Conservation (phyloP, 208 protist species). For the Balamuthia mandrillaris region DNA sequence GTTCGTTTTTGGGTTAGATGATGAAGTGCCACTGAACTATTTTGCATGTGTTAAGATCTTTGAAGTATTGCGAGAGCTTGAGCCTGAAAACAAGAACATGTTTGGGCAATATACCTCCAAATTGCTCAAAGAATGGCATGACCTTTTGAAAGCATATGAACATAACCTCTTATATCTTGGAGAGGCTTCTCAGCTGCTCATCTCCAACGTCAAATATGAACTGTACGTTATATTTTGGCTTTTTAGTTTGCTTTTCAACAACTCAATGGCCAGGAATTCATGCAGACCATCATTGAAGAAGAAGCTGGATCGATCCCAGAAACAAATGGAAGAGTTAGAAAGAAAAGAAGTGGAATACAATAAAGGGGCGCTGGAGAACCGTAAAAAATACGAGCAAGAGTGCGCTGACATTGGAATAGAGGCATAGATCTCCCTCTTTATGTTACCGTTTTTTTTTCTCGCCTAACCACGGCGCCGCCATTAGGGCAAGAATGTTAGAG, state of each 20-base stretch:
- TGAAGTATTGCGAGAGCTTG: neutral
- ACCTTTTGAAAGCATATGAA: slow-evolving; percentile 11
- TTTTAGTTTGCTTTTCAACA: neutral
- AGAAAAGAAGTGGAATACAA: neutral
- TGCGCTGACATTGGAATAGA: neutral
- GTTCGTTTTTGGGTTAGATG: too few species aligned
- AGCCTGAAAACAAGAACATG: slow-evolving; percentile 3
- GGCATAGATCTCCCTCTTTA: neutral
- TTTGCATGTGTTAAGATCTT: slow-evolving; percentile 20
- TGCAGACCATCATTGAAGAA: neutral
- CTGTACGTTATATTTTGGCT: neutral
- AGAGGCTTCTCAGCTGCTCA: neutral
- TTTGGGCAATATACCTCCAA: slow-evolving; percentile 18
- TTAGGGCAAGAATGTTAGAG: neutral
- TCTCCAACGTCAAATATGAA: slow-evolving; percentile 25
- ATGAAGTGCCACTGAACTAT: too few species aligned
- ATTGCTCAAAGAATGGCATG: neutral
- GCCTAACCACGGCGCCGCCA: neutral
- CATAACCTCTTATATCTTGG: neutral
- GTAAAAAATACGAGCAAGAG: neutral
- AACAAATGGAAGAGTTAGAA: neutral
- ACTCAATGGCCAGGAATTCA: neutral
- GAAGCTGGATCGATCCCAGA: neutral
- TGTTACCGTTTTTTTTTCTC: neutral
- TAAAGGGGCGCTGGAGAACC: neutral